Evolutionary conservation across 2,329 filamentous ascomycete genomes (phyloP).

Genomic region (Fusarium torulosum): DNA sequence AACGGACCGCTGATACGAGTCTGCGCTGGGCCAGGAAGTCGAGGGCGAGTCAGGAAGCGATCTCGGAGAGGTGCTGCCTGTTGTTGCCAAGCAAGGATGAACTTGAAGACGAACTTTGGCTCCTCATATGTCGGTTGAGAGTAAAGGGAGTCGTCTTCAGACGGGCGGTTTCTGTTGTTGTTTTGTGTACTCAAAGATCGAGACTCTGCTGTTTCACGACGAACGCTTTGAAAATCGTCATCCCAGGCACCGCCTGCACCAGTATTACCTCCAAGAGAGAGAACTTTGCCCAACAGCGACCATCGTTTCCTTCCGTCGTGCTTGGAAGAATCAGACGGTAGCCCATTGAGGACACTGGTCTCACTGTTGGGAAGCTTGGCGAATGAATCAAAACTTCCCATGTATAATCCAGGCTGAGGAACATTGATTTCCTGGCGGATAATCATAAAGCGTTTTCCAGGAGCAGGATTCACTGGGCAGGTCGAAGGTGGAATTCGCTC

Average conservation of each 20-base stretch:
- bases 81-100: constrained; percentile 75
- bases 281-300: constrained; percentile 73
- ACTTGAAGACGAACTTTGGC: constrained; percentile 77
- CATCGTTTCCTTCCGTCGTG: constrained; percentile 69
- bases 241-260: constrained; percentile 47
- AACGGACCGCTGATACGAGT: constrained; percentile 64
- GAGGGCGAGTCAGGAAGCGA: constrained; percentile 74
- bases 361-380: constrained; percentile 48
- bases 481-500: constrained; percentile 75
- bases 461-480: constrained; percentile 85
- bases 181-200: constrained; percentile 54
- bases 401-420: constrained; percentile 61
- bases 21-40: constrained; percentile 78
- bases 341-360: constrained; percentile 43
- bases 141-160: constrained; percentile 66
- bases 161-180: constrained; percentile 53
- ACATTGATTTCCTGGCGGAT: constrained; percentile 78
- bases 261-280: constrained; percentile 54
- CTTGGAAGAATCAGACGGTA: constrained; percentile 47
- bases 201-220: constrained; percentile 63
- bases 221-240: constrained; percentile 64
- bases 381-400: constrained; percentile 63
- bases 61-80: constrained; percentile 68
- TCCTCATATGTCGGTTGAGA: constrained; percentile 68
- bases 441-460: constrained; percentile 88